phyloP scores from a whole-genome alignment of 2,329 filamentous ascomycete genomes.

The Colletotrichum liaoningense region DNA sequence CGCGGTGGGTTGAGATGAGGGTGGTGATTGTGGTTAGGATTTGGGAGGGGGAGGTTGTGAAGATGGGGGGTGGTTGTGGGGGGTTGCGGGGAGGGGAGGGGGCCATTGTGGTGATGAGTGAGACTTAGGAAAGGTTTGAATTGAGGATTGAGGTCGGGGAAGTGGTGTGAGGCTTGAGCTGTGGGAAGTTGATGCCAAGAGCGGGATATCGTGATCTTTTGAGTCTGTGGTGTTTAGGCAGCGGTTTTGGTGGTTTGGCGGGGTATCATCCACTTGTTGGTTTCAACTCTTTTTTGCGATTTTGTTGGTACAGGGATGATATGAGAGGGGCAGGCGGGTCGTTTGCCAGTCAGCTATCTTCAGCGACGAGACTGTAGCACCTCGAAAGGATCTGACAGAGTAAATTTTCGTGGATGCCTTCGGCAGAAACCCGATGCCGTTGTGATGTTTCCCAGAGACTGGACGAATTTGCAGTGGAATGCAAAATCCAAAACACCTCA shows the following conservation, averaged over 20 bases:
- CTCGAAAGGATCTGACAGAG: background rate
- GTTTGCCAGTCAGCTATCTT: background rate
- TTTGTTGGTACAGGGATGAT: background rate
- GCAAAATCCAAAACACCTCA: too few species aligned
- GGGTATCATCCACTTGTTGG: background rate
- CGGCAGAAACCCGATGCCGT: too few species aligned
- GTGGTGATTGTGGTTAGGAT: background rate
- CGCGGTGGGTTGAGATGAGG: background rate
- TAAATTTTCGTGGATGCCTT: too few species aligned
- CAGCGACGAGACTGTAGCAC: too few species aligned
- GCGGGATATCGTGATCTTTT: background rate
- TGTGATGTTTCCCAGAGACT: background rate
- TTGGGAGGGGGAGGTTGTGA: background rate
- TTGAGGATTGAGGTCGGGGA: too few species aligned
- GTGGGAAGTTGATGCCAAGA: background rate
- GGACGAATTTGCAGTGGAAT: background rate
- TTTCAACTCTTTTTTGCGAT: background rate
- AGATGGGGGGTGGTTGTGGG: conserved; percentile 3
- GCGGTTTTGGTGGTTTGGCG: background rate
- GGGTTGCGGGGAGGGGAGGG: background rate
- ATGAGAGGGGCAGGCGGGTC: background rate
- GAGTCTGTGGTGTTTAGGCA: background rate
- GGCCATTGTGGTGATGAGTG: background rate
- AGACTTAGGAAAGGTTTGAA: too few species aligned
- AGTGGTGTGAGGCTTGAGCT: background rate